These are phyloP conservation scores for Populus ilicifolia DNA, from an alignment of 345 rosid species.

Conservation along the genomic window DNA sequence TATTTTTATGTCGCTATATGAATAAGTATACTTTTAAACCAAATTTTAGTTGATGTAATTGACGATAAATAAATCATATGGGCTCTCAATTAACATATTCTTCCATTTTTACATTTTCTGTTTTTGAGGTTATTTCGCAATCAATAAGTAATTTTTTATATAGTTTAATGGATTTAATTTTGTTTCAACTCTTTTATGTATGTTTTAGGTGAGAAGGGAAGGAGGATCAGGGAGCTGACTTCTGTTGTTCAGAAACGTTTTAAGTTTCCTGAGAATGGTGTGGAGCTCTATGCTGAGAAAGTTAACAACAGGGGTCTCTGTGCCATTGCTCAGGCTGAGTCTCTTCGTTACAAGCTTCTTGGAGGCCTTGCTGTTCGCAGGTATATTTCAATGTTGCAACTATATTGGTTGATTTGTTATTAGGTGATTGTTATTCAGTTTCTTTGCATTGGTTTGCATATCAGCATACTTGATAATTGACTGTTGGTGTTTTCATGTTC, in stretches of 20 bases:
- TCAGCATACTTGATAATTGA: neutral
- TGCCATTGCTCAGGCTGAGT: slow-evolving; percentile 37
- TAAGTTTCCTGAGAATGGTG: slow-evolving; percentile 34
- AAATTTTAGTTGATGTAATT: neutral
- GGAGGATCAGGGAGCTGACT: slow-evolving; percentile 28
- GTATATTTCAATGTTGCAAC: neutral
- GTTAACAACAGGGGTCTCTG: slow-evolving; percentile 35
- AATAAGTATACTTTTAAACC: neutral
- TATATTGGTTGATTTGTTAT: neutral
- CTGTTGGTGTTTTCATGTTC: neutral
- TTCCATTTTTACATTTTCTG: too few relatives aligned
- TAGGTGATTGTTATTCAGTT: neutral
- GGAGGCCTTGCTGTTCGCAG: slow-evolving; percentile 37
- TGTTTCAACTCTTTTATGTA: neutral
- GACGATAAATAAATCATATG: neutral
- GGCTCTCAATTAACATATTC: neutral
- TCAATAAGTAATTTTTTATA: neutral
- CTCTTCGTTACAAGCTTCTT: slow-evolving; percentile 39
- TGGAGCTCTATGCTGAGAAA: slow-evolving; percentile 34
- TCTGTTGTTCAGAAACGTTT: slow-evolving; percentile 33
- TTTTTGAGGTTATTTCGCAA: neutral
- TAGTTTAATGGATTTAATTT: neutral
- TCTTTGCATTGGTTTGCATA: neutral
- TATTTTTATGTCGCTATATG: too few relatives aligned
- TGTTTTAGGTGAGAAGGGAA: slow-evolving; percentile 28